These are phyloP conservation scores for Sophora flavescens DNA, from an alignment of 306 rosid species.

Conservation along the genomic window DNA sequence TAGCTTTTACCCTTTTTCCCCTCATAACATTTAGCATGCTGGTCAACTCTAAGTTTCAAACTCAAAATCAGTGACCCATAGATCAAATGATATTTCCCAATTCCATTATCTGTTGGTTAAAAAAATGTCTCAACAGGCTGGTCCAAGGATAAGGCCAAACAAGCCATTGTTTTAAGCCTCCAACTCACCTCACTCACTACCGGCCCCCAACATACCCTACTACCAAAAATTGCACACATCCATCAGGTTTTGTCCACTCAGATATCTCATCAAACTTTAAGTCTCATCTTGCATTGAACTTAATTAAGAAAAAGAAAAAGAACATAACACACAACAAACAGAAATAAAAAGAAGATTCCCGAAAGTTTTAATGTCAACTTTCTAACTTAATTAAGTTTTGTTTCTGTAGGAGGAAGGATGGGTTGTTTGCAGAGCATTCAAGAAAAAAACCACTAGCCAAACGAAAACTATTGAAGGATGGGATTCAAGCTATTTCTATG, in stretches of 20 bases:
- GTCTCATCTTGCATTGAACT: too few species aligned
- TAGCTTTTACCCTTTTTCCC: conserved; percentile 3
- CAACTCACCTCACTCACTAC: too few species aligned
- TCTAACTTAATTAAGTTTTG: conserved; percentile 18
- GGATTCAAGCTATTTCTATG: conserved; percentile 74
- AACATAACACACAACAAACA: too few species aligned
- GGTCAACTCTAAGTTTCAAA: conserved; percentile 3
- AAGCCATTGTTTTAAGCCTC: too few species aligned
- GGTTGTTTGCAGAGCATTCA: conserved; percentile 99
- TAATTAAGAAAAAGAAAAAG: too few species aligned
- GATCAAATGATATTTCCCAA: background rate
- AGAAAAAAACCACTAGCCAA: conserved; percentile 71
- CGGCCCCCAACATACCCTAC: too few species aligned
- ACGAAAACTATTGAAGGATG: conserved; percentile 68
- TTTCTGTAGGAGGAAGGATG: conserved; percentile 94
- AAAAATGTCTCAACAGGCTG: background rate
- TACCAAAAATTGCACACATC: too few species aligned
- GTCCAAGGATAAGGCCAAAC: too few species aligned
- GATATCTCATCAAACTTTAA: too few species aligned
- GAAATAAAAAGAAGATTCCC: too few species aligned
- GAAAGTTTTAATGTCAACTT: conserved; percentile 12
- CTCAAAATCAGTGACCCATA: background rate
- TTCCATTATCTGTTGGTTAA: background rate
- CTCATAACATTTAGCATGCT: conserved; percentile 29
- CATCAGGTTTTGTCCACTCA: too few species aligned